Percentiles rank a stretch among this genome's conserved stretches.
Evolutionary conservation across 768 basidiomycete species (phyloP).

Genomic region (Panellus pusillus): DNA sequence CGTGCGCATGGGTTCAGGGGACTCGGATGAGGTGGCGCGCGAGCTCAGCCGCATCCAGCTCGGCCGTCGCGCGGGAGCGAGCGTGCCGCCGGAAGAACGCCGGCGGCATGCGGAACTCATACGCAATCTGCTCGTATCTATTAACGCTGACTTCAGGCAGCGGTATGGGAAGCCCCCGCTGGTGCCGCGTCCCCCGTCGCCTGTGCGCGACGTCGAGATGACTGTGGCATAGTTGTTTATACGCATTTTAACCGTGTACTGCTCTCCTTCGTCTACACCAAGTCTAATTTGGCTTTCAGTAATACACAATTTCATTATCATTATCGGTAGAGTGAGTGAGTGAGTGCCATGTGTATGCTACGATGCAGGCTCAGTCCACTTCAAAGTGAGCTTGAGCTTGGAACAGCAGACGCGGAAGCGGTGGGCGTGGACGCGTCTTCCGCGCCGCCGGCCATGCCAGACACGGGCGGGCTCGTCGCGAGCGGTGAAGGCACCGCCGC

Average conservation of each 20-base stretch:
- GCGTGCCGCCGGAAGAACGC: constrained; percentile 46
- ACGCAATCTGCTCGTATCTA: constrained; percentile 60
- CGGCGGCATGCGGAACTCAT: constrained; percentile 68
- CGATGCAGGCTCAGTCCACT: constrained; percentile 33
- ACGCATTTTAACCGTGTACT: neutral
- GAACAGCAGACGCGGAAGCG: too few species aligned
- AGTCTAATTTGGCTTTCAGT: constrained; percentile 7
- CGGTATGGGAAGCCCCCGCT: constrained; percentile 35
- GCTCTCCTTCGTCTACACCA: neutral
- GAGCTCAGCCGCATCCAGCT: constrained; percentile 56
- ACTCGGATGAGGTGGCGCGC: constrained; percentile 47
- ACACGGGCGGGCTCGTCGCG: constrained; percentile 73
- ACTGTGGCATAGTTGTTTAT: constrained; percentile 27
- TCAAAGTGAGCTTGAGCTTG: constrained; percentile 75
- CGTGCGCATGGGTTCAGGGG: constrained; percentile 25
- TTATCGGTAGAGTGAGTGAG: neutral
- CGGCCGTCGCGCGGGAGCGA: constrained; percentile 32
- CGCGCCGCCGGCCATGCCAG: constrained; percentile 51
- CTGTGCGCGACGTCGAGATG: constrained; percentile 39
- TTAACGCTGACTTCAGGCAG: constrained; percentile 63
- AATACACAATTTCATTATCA: constrained; percentile 5
- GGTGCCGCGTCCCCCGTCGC: constrained; percentile 13
- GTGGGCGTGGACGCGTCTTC: constrained; percentile 41
- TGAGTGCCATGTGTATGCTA: neutral
- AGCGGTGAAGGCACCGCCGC: constrained; percentile 68